Percentiles rank a stretch among this genome's conserved stretches.
These are phyloP conservation scores for Ceriops zippeliana DNA, from an alignment of 345 rosid species.

Conservation along the genomic window DNA sequence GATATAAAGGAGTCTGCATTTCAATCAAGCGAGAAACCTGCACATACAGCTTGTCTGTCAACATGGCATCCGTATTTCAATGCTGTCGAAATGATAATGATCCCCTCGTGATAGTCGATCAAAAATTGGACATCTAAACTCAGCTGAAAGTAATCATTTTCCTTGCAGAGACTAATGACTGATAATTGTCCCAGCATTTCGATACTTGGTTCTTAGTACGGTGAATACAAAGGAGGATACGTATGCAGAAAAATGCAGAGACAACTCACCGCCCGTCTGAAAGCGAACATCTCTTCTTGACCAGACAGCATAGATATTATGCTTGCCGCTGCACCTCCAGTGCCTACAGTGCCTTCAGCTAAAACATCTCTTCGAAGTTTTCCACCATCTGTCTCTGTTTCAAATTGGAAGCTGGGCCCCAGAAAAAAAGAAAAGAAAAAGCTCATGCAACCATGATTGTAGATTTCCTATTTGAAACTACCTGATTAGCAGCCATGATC, in stretches of 20 bases:
- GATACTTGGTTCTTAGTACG: background rate
- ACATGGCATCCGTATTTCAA: background rate
- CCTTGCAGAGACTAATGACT: too few species aligned
- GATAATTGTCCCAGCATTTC: too few species aligned
- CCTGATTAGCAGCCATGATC: too few species aligned
- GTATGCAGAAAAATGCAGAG: background rate
- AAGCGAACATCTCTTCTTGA: slow-evolving; percentile 92
- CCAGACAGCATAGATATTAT: slow-evolving; percentile 77
- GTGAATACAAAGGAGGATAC: background rate
- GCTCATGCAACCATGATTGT: slow-evolving; percentile 4
- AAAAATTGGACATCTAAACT: background rate
- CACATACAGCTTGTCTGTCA: slow-evolving; percentile 23
- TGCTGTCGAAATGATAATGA: background rate
- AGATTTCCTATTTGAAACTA: too few species aligned
- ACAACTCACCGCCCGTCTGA: slow-evolving; percentile 75
- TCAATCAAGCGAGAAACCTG: slow-evolving; percentile 85
- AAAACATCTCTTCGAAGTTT: slow-evolving; percentile 77
- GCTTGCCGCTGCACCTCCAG: slow-evolving; percentile 61
- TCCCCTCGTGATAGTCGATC: background rate
- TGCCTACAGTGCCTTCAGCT: slow-evolving; percentile 65
- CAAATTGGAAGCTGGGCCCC: slow-evolving; percentile 75
- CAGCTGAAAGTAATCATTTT: too few species aligned
- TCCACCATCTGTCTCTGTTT: slow-evolving; percentile 73
- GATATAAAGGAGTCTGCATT: slow-evolving; percentile 82
- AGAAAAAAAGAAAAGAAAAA: background rate